A percentile compares a stretch with the other conserved stretches of the same genome.
Conservation (phyloP, 2,329 filamentous ascomycete genomes). For the Daldinia eschscholtzii region DNA sequence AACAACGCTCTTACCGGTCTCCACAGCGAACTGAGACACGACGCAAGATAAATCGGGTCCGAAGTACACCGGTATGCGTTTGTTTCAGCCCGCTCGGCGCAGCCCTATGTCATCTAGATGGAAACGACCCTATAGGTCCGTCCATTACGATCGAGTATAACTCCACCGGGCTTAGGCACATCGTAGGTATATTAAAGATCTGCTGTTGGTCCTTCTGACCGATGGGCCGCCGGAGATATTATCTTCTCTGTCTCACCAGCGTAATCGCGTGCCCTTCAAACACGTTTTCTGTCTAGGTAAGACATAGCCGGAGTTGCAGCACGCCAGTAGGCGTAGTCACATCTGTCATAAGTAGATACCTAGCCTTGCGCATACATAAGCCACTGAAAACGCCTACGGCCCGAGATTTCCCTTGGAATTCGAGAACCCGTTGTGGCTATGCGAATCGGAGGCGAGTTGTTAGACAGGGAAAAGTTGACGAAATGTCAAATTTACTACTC, state of each 20-base stretch:
- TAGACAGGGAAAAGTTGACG: neutral
- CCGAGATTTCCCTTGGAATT: neutral
- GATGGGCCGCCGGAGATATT: neutral
- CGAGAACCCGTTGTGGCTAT: neutral
- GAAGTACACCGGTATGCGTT: constrained; percentile 17
- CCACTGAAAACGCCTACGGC: neutral
- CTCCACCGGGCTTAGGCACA: neutral
- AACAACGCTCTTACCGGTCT: neutral
- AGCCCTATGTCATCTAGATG: constrained; percentile 30
- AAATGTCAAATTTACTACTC: too few relatives aligned
- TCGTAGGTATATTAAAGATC: neutral
- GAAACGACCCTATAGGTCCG: constrained; percentile 11
- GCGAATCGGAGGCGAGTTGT: neutral
- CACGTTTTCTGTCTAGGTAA: neutral
- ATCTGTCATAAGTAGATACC: too few relatives aligned
- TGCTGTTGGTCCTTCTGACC: neutral
- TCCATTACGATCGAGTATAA: neutral
- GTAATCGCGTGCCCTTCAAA: neutral
- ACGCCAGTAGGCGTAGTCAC: neutral
- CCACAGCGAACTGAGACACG: constrained; percentile 24
- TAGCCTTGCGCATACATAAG: neutral
- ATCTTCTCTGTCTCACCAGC: neutral
- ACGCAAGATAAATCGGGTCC: constrained; percentile 13
- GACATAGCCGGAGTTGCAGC: constrained; percentile 5
- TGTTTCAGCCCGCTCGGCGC: constrained; percentile 27